Base-by-base conservation (phyloP, 805 yeast genomes). In the Saccharomycopsis sp. region DNA sequence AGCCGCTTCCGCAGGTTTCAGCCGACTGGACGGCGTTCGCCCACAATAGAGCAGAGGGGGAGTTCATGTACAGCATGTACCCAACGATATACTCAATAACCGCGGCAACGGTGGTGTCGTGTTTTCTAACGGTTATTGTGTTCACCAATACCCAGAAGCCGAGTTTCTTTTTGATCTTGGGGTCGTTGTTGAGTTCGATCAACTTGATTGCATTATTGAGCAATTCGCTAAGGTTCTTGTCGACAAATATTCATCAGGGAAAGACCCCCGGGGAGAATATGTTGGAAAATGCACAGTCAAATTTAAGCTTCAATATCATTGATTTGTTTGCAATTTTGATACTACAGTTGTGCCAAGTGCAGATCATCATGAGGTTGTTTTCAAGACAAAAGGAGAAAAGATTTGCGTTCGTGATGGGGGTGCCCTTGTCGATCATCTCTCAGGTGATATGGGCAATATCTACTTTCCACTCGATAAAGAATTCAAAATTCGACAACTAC, bases 391-490 rank as follows among this genome's bases (percentile, higher is more conserved):
- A 69, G 42, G 94, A 84, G 56, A 79, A 77, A 52, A 63, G 85
- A 41, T 60, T 75, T 25, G 68, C 80, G 5, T 69, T 82, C 34
- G 60, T 70, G 36, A 60, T 73, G 16, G 94, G 94, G 1, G 60
- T 72, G 0, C 44, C 67, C 1, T 59, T 80, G 3, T 65, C 77
- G 2, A 39, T 72, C 1, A 56, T 72, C 5, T 69, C 86, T 1
- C 86, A 82, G 53, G 63, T 72, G 1, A 64, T 82, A 4, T 81
- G 88, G 86, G 84, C 77, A 0, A 65, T 80, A 1, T 69, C 87
- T 12, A 73, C 72, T 4, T 76, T 78, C 50, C 32, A 49, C 10
- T 35, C 46, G 4, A 45, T 47, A 16, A 17, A 30, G 5, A 16
- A 25, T 7, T 36, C 56, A 1, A 48, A 52, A 2, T 29, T 29